phyloP scores from a whole-genome alignment of 179 eudicot species.

The Carnegiea gigantea region DNA sequence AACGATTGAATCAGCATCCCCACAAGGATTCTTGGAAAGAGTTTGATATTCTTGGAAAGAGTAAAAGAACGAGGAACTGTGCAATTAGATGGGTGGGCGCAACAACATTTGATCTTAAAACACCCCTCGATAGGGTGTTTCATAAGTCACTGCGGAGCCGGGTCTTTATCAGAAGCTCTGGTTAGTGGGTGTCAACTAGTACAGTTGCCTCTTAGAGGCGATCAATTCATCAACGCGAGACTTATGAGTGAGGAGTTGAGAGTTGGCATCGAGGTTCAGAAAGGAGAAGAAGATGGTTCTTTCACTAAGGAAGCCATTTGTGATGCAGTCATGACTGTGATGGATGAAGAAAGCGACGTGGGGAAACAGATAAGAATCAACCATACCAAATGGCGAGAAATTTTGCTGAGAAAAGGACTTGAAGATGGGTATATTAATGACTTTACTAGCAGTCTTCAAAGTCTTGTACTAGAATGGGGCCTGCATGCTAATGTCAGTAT shows the following conservation, averaged over 20 bases:
- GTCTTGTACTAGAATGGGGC: background rate
- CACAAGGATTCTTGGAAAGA: conserved; percentile 30
- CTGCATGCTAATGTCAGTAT: no score
- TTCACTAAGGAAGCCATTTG: conserved; percentile 21
- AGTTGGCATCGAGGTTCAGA: conserved; percentile 36
- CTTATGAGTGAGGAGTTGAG: conserved; percentile 27
- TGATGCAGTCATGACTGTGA: conserved; percentile 17
- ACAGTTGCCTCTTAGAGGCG: conserved; percentile 29
- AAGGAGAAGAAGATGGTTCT: conserved; percentile 38
- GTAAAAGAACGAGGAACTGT: conserved; percentile 28
- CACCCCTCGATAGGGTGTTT: conserved; percentile 40
- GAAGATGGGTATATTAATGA: background rate
- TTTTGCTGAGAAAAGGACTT: conserved; percentile 14
- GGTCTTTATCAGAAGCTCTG: conserved; percentile 33
- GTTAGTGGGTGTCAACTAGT: conserved; percentile 37
- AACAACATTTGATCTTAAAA: conserved; percentile 31
- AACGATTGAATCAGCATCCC: conserved; percentile 28
- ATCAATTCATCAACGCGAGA: conserved; percentile 33
- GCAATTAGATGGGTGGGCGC: conserved; percentile 30
- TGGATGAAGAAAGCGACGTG: conserved; percentile 17
- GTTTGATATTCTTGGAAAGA: conserved; percentile 26
- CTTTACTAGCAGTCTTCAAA: background rate
- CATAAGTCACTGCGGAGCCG: conserved; percentile 30
- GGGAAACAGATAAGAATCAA: conserved; percentile 23
- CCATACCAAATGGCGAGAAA: conserved; percentile 27